phyloP scores from a whole-genome alignment of 1,139 yeast genomes.

The Hanseniaspora uvarum region DNA sequence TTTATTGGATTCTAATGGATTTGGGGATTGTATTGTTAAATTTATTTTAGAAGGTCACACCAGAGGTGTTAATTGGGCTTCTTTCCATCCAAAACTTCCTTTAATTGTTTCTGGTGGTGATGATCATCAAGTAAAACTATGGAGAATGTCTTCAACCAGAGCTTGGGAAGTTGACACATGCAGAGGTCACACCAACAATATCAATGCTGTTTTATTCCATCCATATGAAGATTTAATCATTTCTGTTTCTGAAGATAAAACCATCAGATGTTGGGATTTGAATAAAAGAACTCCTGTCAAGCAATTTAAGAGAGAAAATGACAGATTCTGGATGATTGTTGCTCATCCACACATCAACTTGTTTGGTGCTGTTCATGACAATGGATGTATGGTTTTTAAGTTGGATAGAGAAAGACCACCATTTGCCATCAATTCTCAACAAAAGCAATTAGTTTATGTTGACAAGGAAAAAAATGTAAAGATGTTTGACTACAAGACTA shows the following conservation, averaged over 20 bases:
- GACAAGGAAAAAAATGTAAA: conserved; percentile 83
- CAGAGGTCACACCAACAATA: conserved; percentile 93
- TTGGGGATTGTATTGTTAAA: conserved; percentile 93
- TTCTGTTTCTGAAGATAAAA: conserved; percentile 92
- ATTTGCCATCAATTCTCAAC: conserved; percentile 45
- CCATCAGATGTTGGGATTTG: conserved; percentile 95
- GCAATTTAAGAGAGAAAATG: conserved; percentile 88
- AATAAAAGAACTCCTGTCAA: conserved; percentile 88
- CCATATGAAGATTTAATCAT: conserved; percentile 87
- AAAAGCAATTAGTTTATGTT: conserved; percentile 59
- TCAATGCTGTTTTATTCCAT: conserved; percentile 80
- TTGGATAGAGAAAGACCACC: conserved; percentile 97
- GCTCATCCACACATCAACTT: conserved; percentile 83
- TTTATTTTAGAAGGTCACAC: conserved; percentile 97
- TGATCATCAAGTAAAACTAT: conserved; percentile 85
- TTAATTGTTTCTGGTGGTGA: conserved; percentile 94
- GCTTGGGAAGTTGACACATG: conserved; percentile 99
- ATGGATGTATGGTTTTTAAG: conserved; percentile 97
- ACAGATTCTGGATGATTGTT: conserved; percentile 87
- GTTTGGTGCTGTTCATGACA: conserved; percentile 94
- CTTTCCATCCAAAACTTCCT: conserved; percentile 95
- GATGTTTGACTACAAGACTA: conserved; percentile 53
- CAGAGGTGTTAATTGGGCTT: conserved; percentile 96
- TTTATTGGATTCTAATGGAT: conserved; percentile 72
- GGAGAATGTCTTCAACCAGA: conserved; percentile 97